phyloP scores from a whole-genome alignment of 2,329 filamentous ascomycete species.

The Cladosporium velox region DNA sequence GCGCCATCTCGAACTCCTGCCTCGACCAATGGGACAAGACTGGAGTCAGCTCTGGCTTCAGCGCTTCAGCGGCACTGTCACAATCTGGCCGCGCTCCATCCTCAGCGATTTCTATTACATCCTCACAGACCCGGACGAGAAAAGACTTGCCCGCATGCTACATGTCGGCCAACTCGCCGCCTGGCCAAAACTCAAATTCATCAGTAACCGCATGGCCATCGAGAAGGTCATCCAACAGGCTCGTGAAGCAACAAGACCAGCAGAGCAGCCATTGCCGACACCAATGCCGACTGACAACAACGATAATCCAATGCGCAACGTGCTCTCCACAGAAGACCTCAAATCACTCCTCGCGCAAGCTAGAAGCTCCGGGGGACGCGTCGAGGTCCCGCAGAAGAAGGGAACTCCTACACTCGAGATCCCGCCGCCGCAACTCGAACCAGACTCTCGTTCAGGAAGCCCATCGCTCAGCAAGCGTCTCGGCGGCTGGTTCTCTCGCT shows the following conservation, averaged over 20 bases:
- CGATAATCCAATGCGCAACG: constrained; percentile 31
- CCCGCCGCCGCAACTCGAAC: not conserved
- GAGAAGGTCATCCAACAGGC: constrained; percentile 68
- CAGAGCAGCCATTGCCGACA: constrained; percentile 36
- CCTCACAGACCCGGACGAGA: constrained; percentile 75
- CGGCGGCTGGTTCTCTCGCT: constrained; percentile 32
- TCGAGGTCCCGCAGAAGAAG: constrained; percentile 26
- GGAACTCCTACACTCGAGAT: constrained; percentile 10
- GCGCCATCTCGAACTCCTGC: constrained; percentile 86
- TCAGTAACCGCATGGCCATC: constrained; percentile 81
- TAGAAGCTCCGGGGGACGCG: constrained; percentile 32
- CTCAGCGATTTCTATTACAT: constrained; percentile 83
- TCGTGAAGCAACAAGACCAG: constrained; percentile 45
- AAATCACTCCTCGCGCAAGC: constrained; percentile 42
- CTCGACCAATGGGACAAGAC: constrained; percentile 87
- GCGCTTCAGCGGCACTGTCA: constrained; percentile 90
- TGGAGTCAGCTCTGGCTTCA: constrained; percentile 98
- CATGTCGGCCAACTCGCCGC: constrained; percentile 84
- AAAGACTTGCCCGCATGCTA: constrained; percentile 82
- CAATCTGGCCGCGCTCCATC: constrained; percentile 86
- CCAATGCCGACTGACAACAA: constrained; percentile 27
- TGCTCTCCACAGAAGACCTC: constrained; percentile 52
- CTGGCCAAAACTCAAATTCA: constrained; percentile 90
- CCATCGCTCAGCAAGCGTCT: constrained; percentile 37
- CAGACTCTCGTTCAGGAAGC: constrained; percentile 23